Evolutionary conservation across 331 rosid genomes (phyloP), one percentile per base, ranked within the genome.

Genomic region (Phaseolus coccineus): DNA sequence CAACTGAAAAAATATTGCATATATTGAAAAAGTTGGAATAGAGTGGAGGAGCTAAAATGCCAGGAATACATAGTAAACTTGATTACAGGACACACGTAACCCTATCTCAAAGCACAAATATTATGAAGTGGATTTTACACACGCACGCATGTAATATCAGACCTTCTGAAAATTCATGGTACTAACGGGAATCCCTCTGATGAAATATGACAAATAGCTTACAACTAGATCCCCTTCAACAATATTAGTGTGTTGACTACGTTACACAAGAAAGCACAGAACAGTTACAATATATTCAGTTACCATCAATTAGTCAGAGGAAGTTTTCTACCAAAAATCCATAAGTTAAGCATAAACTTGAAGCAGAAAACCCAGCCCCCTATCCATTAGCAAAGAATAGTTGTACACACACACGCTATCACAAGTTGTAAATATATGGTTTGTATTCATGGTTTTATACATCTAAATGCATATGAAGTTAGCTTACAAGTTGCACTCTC

Each of bases 41-140:
- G 37, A 70, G 56, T 24, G 30, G 24, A 53, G 55, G 27, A 48
- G 58, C 44, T 56, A 37, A 51, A 40, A 50, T 33, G 42, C 31
- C 35, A 68, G 16, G 11, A 77, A 35, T 8, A 71, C 30, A 33
- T 33, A 30, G 57, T 52, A 55, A 57, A 55, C 52, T 51, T 28
- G 79, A 83, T 16, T 47, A 76, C 33, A 53, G 66, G 31, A 46
- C 6, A 39, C 14, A 51, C 19, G 40, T 10, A 74, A 63, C 55
- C 48, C 13, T 25, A 46, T 50, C 72, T 74, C 50, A 70, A 68
- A 62, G 19, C 42, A 52, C 25, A 69, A 22, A 81, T 68, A 35
- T 25, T 81, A 53, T 24, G 15, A 74, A 24, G 70, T 56, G 44
- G 63, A 74, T 66, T 81, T 56, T 35, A 81, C 61, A 76, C 71